A percentile compares a stretch with the other conserved stretches of the same genome.
Conservation (phyloP, 163 green algal genomes). For the Chloromonas sp. region DNA sequence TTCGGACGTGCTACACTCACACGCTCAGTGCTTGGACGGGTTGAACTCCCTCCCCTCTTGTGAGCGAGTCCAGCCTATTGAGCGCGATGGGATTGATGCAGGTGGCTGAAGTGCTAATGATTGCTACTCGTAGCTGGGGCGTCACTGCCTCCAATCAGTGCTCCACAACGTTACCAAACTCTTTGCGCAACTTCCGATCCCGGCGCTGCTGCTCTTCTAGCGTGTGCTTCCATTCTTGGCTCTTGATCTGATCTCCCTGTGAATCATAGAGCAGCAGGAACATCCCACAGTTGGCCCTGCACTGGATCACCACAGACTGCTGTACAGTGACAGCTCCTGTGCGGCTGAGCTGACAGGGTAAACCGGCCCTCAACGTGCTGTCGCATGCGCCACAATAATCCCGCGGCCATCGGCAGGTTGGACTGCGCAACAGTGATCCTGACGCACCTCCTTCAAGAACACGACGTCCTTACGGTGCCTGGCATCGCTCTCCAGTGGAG, state of each 20-base stretch:
- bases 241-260: conserved; percentile 19
- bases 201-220: conserved; percentile 52
- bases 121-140: too few relatives aligned
- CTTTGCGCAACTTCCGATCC: conserved; percentile 44
- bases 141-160: conserved; percentile 4
- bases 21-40: too few relatives aligned
- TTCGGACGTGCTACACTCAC: too few relatives aligned
- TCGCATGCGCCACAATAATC: too few relatives aligned
- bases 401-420: too few relatives aligned
- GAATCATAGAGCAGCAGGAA: too few relatives aligned
- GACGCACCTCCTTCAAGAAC: conserved; percentile 26
- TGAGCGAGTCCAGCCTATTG: too few relatives aligned
- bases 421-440: not conserved
- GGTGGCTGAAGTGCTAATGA: too few relatives aligned
- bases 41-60: too few relatives aligned
- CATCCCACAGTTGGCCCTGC: not conserved
- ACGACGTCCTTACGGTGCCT: conserved; percentile 41
- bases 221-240: conserved; percentile 47
- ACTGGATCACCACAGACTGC: not conserved
- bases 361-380: not conserved
- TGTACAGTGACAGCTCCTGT: not conserved
- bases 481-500: conserved; percentile 35
- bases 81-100: too few relatives aligned
- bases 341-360: too few relatives aligned
- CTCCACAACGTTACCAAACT: conserved; percentile 23